phyloP scores from a whole-genome alignment of 306 rosid genomes.

The Quercus wislizeni region DNA sequence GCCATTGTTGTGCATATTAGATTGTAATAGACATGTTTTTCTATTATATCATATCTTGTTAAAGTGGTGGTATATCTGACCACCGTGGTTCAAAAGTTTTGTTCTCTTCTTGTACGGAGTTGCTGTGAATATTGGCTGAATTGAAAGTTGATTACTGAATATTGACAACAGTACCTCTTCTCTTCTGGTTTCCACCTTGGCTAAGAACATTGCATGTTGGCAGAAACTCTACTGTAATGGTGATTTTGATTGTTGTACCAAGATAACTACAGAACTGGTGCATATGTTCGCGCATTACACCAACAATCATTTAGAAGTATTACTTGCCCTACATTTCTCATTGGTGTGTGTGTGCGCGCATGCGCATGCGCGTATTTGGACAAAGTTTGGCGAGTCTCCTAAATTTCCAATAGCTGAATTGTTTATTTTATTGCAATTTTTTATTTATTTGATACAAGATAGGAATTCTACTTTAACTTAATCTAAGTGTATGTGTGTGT shows the following conservation, averaged over 20 bases:
- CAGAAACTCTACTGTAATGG: not conserved
- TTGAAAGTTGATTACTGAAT: not conserved
- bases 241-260: not conserved
- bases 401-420: not conserved
- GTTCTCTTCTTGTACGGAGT: not conserved
- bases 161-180: not conserved
- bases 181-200: not conserved
- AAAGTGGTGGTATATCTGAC: not conserved
- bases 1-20: not conserved
- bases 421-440: not conserved
- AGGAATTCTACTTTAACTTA: no score
- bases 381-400: not conserved
- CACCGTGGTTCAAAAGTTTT: not conserved
- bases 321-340: not conserved
- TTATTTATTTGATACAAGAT: no score
- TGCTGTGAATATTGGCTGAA: not conserved
- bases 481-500: no score
- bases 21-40: not conserved
- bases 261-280: not conserved
- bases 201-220: not conserved
- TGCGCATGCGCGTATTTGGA: not conserved
- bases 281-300: not conserved
- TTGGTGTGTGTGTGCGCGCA: not conserved
- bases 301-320: not conserved
- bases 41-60: not conserved